A percentile compares a stretch with the other conserved stretches of the same genome.
phyloP scores from a whole-genome alignment of 257 asterid genomes.

The Plectranthus barbatus region DNA sequence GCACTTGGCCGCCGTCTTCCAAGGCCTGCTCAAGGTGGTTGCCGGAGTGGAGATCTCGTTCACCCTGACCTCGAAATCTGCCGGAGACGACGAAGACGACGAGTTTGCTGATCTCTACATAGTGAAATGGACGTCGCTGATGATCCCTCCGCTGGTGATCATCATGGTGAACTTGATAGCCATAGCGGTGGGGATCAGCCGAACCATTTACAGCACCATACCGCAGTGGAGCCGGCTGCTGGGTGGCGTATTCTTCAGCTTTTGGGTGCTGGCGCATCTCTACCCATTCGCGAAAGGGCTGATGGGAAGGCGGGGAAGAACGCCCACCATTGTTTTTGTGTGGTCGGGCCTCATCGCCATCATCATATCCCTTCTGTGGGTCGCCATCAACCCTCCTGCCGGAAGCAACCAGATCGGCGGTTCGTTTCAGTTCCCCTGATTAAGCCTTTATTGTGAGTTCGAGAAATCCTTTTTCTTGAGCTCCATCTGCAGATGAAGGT shows the following conservation, averaged over 20 bases:
- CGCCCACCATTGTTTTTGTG: slow-evolving; percentile 57
- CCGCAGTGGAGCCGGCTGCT: slow-evolving; percentile 69
- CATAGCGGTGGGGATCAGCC: slow-evolving; percentile 58
- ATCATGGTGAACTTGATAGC: slow-evolving; percentile 65
- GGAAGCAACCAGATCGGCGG: slow-evolving; percentile 61
- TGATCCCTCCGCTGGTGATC: slow-evolving; percentile 65
- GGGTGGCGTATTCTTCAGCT: slow-evolving; percentile 69
- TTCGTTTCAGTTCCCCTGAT: slow-evolving; percentile 60
- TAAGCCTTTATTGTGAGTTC: background rate
- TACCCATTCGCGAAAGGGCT: slow-evolving; percentile 69
- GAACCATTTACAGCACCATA: slow-evolving; percentile 56
- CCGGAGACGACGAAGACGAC: slow-evolving; percentile 58
- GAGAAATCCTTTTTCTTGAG: background rate
- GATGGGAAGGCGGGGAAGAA: slow-evolving; percentile 66
- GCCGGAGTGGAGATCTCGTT: slow-evolving; percentile 75
- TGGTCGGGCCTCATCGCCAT: slow-evolving; percentile 71
- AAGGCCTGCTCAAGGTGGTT: slow-evolving; percentile 48
- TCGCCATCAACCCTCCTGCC: slow-evolving; percentile 56
- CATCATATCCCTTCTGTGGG: slow-evolving; percentile 66
- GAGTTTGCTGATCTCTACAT: slow-evolving; percentile 55
- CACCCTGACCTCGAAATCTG: slow-evolving; percentile 62
- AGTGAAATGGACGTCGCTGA: slow-evolving; percentile 62
- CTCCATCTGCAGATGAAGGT: background rate
- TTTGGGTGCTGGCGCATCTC: slow-evolving; percentile 69
- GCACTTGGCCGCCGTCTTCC: slow-evolving; percentile 65